Evolutionary conservation across 441 rosid genomes (phyloP).

Genomic region (Metrosideros polymorpha): DNA sequence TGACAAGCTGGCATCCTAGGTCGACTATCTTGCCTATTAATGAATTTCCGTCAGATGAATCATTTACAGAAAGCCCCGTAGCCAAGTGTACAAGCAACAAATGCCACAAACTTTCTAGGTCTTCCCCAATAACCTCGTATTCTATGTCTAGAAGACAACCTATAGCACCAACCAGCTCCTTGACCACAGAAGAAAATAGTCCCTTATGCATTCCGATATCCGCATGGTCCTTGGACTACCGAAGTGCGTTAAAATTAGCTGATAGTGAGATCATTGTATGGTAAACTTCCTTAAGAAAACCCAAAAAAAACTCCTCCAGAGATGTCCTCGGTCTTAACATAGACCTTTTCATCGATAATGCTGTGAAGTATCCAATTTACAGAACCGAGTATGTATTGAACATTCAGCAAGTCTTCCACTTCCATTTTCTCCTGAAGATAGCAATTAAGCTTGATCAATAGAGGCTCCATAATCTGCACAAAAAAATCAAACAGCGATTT

Average conservation of each 20-base stretch:
- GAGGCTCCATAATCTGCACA: conserved; percentile 80
- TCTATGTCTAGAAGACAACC: conserved; percentile 70
- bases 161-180: conserved; percentile 42
- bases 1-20: conserved; percentile 70
- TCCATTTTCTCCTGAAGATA: conserved; percentile 29
- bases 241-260: conserved; percentile 31
- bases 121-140: conserved; percentile 65
- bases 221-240: conserved; percentile 17
- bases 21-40: conserved; percentile 33
- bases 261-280: conserved; percentile 25
- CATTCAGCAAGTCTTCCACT: conserved; percentile 31
- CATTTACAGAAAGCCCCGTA: conserved; percentile 25
- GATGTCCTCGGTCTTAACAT: conserved; percentile 69
- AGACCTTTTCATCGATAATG: conserved; percentile 43
- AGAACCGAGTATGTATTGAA: conserved; percentile 40
- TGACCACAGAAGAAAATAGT: conserved; percentile 32
- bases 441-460: conserved; percentile 46
- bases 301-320: conserved; percentile 76
- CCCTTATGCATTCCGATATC: conserved; percentile 21
- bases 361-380: conserved; percentile 45
- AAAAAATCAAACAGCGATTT: conserved; percentile 70
- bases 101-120: conserved; percentile 58
- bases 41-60: conserved; percentile 21
- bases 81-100: conserved; percentile 54
- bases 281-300: conserved; percentile 61